phyloP scores from a whole-genome alignment of 139 green algal species.

The Chlamydomonas schloesseri region DNA sequence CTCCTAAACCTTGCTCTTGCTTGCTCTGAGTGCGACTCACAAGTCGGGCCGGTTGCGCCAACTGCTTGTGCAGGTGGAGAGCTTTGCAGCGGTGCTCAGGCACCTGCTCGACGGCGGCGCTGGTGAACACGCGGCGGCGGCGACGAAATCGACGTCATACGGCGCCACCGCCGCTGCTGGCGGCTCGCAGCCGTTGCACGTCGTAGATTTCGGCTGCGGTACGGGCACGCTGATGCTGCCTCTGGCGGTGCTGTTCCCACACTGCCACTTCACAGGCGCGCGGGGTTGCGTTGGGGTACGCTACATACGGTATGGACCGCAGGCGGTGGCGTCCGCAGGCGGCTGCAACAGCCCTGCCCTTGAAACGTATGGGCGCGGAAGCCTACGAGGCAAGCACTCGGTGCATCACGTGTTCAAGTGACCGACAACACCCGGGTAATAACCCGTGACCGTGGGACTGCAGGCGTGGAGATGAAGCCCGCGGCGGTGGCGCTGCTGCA shows the following conservation, averaged over 20 bases:
- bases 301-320: too few species aligned
- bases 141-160: too few species aligned
- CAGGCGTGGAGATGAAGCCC: slow-evolving; percentile 82
- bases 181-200: slow-evolving; percentile 13
- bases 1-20: too few species aligned
- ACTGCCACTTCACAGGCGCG: slow-evolving; percentile 64
- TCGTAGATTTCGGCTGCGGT: slow-evolving; percentile 85
- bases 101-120: slow-evolving; percentile 43
- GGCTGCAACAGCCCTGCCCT: too few species aligned
- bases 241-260: slow-evolving; percentile 69
- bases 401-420: too few species aligned
- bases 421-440: too few species aligned
- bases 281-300: neutral
- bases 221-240: slow-evolving; percentile 77
- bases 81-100: slow-evolving; percentile 65
- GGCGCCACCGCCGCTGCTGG: too few species aligned
- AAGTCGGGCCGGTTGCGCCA: too few species aligned
- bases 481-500: slow-evolving; percentile 67
- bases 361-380: too few species aligned
- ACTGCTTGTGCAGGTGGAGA: slow-evolving; percentile 84
- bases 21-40: neutral
- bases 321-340: too few species aligned
- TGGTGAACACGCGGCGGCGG: too few species aligned
- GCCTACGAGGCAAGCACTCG: too few species aligned
- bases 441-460: neutral